phyloP scores from a whole-genome alignment of 2,329 filamentous ascomycete species.

The Claviceps maximensis region DNA sequence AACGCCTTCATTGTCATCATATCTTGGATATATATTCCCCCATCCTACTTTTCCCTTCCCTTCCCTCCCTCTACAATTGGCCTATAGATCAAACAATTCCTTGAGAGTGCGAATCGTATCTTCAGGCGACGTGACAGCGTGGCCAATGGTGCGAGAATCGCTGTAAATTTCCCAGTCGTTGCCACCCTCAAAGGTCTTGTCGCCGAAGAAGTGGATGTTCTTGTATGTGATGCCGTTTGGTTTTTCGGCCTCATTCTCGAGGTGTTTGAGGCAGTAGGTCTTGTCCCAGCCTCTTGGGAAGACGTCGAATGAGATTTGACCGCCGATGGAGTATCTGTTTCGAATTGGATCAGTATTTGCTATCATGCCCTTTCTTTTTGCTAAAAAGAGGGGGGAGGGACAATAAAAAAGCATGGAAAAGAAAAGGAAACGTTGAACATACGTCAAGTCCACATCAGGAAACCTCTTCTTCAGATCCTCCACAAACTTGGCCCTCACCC shows the following conservation, averaged over 20 bases:
- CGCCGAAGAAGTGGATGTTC: slow-evolving; percentile 93
- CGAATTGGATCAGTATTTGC: not conserved
- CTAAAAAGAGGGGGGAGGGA: not conserved
- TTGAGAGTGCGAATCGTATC: slow-evolving; percentile 72
- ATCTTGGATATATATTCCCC: not conserved
- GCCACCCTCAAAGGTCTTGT: slow-evolving; percentile 83
- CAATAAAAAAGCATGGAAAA: not conserved
- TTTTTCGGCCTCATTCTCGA: slow-evolving; percentile 65
- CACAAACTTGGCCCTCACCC: slow-evolving; percentile 66
- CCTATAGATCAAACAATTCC: slow-evolving; percentile 60
- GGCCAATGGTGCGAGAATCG: slow-evolving; percentile 71
- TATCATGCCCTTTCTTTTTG: not conserved
- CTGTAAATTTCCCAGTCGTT: slow-evolving; percentile 93
- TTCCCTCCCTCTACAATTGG: not conserved
- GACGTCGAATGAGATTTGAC: slow-evolving; percentile 96
- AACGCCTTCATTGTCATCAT: not conserved
- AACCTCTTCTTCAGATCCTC: slow-evolving; percentile 67
- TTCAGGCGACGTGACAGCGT: slow-evolving; percentile 67
- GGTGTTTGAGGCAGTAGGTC: slow-evolving; percentile 84
- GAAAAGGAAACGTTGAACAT: not conserved
- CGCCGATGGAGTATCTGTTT: slow-evolving; percentile 76
- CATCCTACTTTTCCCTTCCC: not conserved
- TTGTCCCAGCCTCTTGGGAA: slow-evolving; percentile 98
- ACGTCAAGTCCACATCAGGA: slow-evolving; percentile 72
- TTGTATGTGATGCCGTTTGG: slow-evolving; percentile 63